Base-by-base conservation (phyloP, 2,329 filamentous ascomycete genomes). In the Aureobasidium pullulans region DNA sequence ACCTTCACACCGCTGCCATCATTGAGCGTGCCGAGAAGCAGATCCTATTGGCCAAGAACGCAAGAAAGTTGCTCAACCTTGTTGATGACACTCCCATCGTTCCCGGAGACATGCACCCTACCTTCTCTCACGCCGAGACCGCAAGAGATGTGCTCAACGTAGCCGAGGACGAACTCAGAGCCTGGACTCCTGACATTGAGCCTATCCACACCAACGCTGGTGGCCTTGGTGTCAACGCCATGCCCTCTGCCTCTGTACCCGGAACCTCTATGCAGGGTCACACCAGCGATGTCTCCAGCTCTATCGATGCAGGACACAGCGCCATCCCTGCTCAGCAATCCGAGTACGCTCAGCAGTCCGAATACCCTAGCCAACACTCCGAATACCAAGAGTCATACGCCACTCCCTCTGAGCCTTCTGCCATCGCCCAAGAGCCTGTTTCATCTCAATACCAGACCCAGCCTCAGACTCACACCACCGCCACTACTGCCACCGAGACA, bases 21-120 rank as follows among this genome's bases (percentile, higher is more conserved):
- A 96, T 99, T 67, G 94, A 99, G 79, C 88, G 93, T 34, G 91
- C 91, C 28, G 94, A 97, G 79, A 97, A 97, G 78, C 94, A 99
- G 72, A 89, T 93, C 67, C 89, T 99, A 62, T 83, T 99, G 15
- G 93, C 94, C 60, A 89, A 89, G 68, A 92, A 97, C 71, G 93
- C 91, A 19, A 88, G 90, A 58, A 86, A 90, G 44, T 82, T 99
- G 37, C 74, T 99, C 59, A 85, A 88, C 66, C 82, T 96, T 40
- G 83, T 99, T 10, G 94, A 99, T 67, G 93, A 96, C 71, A 87
- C 86, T 0, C 90, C 94, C 0, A 84, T 96, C 32, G 87, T 96
- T 0, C 93, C 93, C 1, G 94, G 94, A 49, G 90, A 96, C 71
- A 73, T 80, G 15, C 85, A 87, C 53, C 79, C 81, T n/a, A 73